Evolutionary conservation across 2,329 filamentous ascomycete species (phyloP).

Genomic region (Exophiala calicioides): DNA sequence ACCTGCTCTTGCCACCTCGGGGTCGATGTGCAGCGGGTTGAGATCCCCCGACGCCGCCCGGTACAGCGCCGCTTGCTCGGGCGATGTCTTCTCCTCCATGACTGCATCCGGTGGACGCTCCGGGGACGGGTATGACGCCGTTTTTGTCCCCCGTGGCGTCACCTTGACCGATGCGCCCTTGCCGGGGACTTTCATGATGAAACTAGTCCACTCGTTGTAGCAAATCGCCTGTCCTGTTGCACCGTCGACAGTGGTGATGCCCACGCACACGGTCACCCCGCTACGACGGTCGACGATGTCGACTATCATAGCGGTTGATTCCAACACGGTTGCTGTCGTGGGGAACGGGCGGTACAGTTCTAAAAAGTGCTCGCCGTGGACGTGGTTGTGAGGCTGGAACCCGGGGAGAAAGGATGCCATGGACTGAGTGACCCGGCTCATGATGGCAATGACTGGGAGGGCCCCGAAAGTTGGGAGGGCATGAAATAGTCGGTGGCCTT

Average conservation of each 20-base stretch:
- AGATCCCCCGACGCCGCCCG: slow-evolving; percentile 20
- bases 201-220: slow-evolving; percentile 22
- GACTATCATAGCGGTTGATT: slow-evolving; percentile 11
- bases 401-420: slow-evolving; percentile 18
- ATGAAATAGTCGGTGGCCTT: slow-evolving; percentile 18
- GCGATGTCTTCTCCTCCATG: slow-evolving; percentile 10
- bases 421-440: slow-evolving; percentile 12
- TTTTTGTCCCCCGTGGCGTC: neutral
- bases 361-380: slow-evolving; percentile 21
- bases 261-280: slow-evolving; percentile 18
- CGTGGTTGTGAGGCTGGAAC: slow-evolving; percentile 18
- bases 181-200: slow-evolving; percentile 19
- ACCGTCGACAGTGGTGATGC: slow-evolving; percentile 17
- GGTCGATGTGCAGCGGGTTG: slow-evolving; percentile 24
- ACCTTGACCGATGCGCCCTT: slow-evolving; percentile 9
- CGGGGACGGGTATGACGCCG: slow-evolving; percentile 4
- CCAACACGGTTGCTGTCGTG: slow-evolving; percentile 4
- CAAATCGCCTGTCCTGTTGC: slow-evolving; percentile 12
- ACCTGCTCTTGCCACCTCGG: slow-evolving; percentile 12
- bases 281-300: slow-evolving; percentile 19
- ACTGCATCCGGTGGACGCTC: slow-evolving; percentile 11
- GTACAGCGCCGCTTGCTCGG: slow-evolving; percentile 17
- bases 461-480: slow-evolving; percentile 18
- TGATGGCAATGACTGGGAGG: slow-evolving; percentile 15
- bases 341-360: slow-evolving; percentile 16